Conservation (phyloP, 192 early-diverging fungal species). For the Martensiomyces pterosporus region DNA sequence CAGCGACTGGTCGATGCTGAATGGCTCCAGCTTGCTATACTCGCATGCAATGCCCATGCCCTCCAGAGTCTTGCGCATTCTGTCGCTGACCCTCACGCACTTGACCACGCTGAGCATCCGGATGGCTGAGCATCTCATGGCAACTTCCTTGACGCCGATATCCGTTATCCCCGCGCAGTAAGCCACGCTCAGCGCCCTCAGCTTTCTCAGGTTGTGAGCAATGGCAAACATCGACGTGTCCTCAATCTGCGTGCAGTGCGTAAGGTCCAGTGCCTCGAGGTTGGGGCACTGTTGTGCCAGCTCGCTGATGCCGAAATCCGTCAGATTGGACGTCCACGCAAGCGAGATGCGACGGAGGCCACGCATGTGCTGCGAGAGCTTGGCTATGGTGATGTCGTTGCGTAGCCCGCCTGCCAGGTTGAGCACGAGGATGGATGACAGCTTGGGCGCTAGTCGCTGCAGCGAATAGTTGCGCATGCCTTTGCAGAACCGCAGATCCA, state of each 20-base stretch:
- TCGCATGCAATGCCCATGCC: conserved; percentile 7
- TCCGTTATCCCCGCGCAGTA: conserved; percentile 53
- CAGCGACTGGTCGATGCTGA: conserved; percentile 36
- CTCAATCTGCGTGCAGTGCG: conserved; percentile 53
- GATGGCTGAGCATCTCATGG: conserved; percentile 18
- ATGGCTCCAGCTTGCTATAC: conserved; percentile 30
- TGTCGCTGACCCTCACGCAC: conserved; percentile 39
- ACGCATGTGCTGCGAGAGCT: conserved; percentile 48
- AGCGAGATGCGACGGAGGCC: conserved; percentile 49
- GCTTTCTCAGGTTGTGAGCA: conserved; percentile 25
- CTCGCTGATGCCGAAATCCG: conserved; percentile 55
- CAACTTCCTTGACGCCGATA: conserved; percentile 46
- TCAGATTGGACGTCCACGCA: conserved; percentile 56
- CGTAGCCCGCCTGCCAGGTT: conserved; percentile 55
- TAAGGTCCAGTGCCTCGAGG: conserved; percentile 54
- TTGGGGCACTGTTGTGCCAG: conserved; percentile 49
- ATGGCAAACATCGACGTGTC: conserved; percentile 52
- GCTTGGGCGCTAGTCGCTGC: conserved; percentile 49
- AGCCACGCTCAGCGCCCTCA: conserved; percentile 48
- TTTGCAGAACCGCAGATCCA: conserved; percentile 58
- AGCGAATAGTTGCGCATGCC: conserved; percentile 57
- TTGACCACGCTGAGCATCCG: conserved; percentile 50
- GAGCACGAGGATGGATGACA: conserved; percentile 39
- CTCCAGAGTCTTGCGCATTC: conserved; percentile 11
- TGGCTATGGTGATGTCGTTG: conserved; percentile 56